Evolutionary conservation across 179 eudicot genomes (phyloP).

Genomic region (Beta corolliflora): DNA sequence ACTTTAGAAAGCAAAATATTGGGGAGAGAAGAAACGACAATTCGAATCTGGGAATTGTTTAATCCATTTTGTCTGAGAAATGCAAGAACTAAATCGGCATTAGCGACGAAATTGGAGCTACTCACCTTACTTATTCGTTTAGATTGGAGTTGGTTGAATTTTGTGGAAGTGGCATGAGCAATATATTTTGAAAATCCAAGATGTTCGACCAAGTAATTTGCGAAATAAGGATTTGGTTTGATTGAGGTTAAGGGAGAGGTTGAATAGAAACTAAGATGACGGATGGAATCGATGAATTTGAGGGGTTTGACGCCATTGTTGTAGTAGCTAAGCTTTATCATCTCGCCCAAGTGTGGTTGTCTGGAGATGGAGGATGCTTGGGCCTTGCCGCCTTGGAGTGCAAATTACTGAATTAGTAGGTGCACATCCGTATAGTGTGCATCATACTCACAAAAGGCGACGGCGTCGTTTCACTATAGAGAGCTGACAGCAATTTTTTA

Average conservation of each 20-base stretch:
- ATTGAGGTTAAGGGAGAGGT: not conserved
- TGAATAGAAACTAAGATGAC: not conserved
- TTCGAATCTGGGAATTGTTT: not conserved
- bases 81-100: not conserved
- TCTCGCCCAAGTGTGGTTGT: not conserved
- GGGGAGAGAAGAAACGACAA: not conserved
- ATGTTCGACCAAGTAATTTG: not conserved
- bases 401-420: too few relatives aligned
- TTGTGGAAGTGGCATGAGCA: not conserved
- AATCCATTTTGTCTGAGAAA: not conserved
- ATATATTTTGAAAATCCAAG: not conserved
- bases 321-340: not conserved
- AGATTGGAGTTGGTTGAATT: not conserved
- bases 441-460: too few relatives aligned
- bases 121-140: not conserved
- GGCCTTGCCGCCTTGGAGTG: too few relatives aligned
- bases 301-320: not conserved
- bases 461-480: too few relatives aligned
- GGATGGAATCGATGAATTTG: not conserved
- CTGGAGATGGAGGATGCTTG: too few relatives aligned
- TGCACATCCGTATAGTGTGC: too few relatives aligned
- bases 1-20: slow-evolving; percentile 8
- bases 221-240: not conserved
- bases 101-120: not conserved
- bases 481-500: too few relatives aligned